Base-by-base conservation (phyloP, 768 basidiomycete genomes). In the Sarcomyxa edulis region DNA sequence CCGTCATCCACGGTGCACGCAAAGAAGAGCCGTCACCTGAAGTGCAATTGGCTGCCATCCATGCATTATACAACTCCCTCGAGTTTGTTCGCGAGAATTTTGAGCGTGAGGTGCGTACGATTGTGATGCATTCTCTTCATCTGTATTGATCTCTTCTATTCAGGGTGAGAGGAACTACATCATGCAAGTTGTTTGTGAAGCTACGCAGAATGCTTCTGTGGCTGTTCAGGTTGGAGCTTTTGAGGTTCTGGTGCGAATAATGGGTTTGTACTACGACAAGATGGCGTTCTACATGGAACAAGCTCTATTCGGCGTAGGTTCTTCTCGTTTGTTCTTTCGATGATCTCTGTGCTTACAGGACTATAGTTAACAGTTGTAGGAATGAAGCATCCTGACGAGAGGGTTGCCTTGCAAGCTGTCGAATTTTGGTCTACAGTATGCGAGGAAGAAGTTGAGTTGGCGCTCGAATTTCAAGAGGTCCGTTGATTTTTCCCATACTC, bases 381-480 rank as follows among this genome's bases (percentile, higher is more conserved):
- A 26, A 99, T 99, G 96, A 92, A 92, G 59, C 83, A 94, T 51
- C 61, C 65, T 6, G 93, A 98, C 48, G 93, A 96, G 51, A 69
- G 80, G 6, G 94, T 99, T 25, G 91, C 93, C 0, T 63, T 97
- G 20, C 96, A 99, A 60, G 96, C 96, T 16, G 84, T 99, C 37
- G 96, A 99, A 56, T 99, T 99, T 63, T 99, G 96, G 96, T 94
- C 94, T 4, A 97, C 95, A 6, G 95, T 98, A 2, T 97, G 93
- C 53, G 95, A 99, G 57, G 91, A 96, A 59, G 96, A 99, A 60
- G 81, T 92, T 16, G 94, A 97, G 41, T 69, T 97, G 33, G 82
- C 85, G 14, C 74, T 91, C 48, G 94, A 97, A 55, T 88, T 88
- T 2, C 84, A 89, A 45, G 95, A 97, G 70, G 91, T 90, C 53